Percentiles rank a stretch among this genome's conserved stretches.
These are phyloP conservation scores for Claviceps paspali DNA, from an alignment of 2,329 filamentous ascomycete genomes.

Conservation along the genomic window DNA sequence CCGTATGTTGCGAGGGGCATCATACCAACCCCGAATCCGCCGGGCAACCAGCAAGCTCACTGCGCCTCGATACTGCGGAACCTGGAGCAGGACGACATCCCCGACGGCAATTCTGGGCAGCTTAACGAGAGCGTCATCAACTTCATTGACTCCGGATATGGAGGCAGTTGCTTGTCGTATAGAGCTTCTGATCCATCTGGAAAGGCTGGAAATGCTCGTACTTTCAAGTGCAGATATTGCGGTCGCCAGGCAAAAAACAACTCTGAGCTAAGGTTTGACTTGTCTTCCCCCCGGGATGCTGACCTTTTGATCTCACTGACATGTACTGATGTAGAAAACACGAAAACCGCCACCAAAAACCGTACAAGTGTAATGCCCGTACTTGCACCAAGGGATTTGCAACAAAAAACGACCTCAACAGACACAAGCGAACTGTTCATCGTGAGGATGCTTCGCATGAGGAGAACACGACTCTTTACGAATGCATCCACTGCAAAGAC, in stretches of 20 bases:
- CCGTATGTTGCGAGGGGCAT: slow-evolving; percentile 1
- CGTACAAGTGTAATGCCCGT: slow-evolving; percentile 49
- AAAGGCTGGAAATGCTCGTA: neutral
- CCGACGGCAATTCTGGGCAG: slow-evolving; percentile 16
- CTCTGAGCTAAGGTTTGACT: slow-evolving; percentile 5
- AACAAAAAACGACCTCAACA: slow-evolving; percentile 65
- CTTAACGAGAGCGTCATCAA: slow-evolving; percentile 7
- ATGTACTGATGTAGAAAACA: slow-evolving; percentile 49
- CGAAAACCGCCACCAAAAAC: slow-evolving; percentile 51
- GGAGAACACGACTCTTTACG: slow-evolving; percentile 6
- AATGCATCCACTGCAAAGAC: slow-evolving; percentile 6
- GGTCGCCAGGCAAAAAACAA: slow-evolving; percentile 3
- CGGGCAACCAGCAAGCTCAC: neutral
- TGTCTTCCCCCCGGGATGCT: neutral
- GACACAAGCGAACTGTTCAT: slow-evolving; percentile 64
- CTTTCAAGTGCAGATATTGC: slow-evolving; percentile 1
- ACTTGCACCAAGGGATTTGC: slow-evolving; percentile 51
- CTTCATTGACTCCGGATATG: slow-evolving; percentile 31
- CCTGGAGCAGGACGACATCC: neutral
- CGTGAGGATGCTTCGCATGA: slow-evolving; percentile 22
- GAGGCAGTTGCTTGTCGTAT: slow-evolving; percentile 22
- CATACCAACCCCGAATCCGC: neutral
- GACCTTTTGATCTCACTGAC: neutral
- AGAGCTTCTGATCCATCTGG: slow-evolving; percentile 29
- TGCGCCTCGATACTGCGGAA: neutral